Conservation (phyloP, 2,329 filamentous ascomycete genomes). For the Aphanocladium album region DNA sequence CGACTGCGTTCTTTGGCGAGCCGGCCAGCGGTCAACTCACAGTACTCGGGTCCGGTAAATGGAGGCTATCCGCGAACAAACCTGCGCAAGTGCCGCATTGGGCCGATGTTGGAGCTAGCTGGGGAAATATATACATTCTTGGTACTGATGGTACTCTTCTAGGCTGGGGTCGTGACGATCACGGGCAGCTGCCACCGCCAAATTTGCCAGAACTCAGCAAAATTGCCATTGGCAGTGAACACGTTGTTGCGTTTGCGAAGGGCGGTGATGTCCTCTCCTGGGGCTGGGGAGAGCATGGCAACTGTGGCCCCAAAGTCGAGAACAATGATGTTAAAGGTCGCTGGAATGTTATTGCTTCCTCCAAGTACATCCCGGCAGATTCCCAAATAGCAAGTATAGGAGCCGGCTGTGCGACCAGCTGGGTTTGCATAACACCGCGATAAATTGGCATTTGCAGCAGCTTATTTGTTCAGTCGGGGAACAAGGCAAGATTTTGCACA, state of each 20-base stretch:
- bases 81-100: constrained; percentile 52
- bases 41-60: constrained; percentile 73
- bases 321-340: constrained; percentile 63
- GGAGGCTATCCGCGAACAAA: constrained; percentile 54
- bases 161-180: constrained; percentile 81
- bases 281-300: constrained; percentile 98
- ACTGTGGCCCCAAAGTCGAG: constrained; percentile 70
- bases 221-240: constrained; percentile 86
- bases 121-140: constrained; percentile 75
- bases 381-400: constrained; percentile 58
- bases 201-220: constrained; percentile 52
- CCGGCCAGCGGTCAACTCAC: constrained; percentile 52
- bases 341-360: constrained; percentile 62
- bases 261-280: constrained; percentile 69
- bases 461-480: constrained; percentile 29
- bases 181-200: constrained; percentile 69
- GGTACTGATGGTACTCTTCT: constrained; percentile 53
- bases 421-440: constrained; percentile 51
- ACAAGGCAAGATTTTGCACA: constrained; percentile 45
- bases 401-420: constrained; percentile 89
- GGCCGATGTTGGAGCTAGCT: constrained; percentile 69
- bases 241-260: constrained; percentile 67
- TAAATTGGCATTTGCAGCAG: constrained; percentile 14
- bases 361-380: constrained; percentile 46
- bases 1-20: constrained; percentile 66